Percentiles rank a stretch among this genome's conserved stretches.
Evolutionary conservation across 768 basidiomycete species (phyloP).

Genomic region (Rhodotorula graminis): DNA sequence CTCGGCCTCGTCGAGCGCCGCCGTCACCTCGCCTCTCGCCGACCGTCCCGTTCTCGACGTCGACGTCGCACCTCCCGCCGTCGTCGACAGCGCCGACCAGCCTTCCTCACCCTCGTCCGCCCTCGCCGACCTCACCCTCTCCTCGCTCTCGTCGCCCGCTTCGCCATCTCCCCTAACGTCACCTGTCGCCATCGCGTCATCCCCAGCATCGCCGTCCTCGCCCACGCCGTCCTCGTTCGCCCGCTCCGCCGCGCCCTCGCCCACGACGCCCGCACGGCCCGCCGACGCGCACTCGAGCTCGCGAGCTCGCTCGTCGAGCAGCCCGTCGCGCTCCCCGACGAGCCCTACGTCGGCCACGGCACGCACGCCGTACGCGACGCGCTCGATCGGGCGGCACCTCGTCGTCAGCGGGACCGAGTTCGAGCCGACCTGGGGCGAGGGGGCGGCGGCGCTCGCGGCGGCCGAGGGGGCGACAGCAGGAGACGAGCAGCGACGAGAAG

Average conservation of each 20-base stretch:
- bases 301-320: too few relatives aligned
- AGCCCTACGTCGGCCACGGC: too few relatives aligned
- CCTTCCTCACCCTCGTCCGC: neutral
- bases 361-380: constrained; percentile 8
- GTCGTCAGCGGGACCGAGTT: constrained; percentile 31
- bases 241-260: neutral
- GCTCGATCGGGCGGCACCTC: constrained; percentile 21
- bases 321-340: too few relatives aligned
- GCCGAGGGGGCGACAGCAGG: too few relatives aligned
- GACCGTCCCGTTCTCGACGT: too few relatives aligned
- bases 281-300: neutral
- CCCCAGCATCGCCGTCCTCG: neutral
- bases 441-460: too few relatives aligned
- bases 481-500: too few relatives aligned
- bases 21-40: too few relatives aligned
- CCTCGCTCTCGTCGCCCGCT: neutral
- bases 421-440: constrained; percentile 16
- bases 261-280: neutral
- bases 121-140: neutral
- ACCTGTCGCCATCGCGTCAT: neutral
- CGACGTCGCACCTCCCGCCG: too few relatives aligned
- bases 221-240: neutral
- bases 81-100: too few relatives aligned
- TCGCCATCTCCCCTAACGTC: neutral
- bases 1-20: neutral